Base-by-base conservation (phyloP, 2,329 filamentous ascomycete species). In the Calcarisporium arbuscula region DNA sequence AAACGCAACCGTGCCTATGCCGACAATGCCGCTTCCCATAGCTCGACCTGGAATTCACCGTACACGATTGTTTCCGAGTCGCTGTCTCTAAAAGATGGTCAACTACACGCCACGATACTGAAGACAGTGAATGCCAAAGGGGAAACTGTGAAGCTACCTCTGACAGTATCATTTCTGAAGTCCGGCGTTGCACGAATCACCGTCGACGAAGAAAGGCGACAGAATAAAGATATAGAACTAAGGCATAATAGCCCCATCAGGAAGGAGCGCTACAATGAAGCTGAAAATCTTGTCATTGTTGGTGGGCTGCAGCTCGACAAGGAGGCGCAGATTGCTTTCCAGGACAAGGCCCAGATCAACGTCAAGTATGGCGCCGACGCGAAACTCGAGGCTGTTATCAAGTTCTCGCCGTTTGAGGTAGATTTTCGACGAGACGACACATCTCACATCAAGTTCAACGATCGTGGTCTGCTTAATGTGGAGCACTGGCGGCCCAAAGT, bases 231-330 rank as follows among this genome's bases (percentile, higher is more conserved):
- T 5, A 94, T 98, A 42, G 80, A 87, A 46, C 68, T 98, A 38
- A 75, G 92, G 40, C 84, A 95, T 57, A 76, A 80, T 49, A 95
- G 92, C 61, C 78, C 77, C 48, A 82, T 77, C 6, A 77, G 87
- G 48, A 96, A 96, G 61, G 86, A 96, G 57, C 77, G 92, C 43
- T 98, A 96, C 60, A 94, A 95, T 50, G 92, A 95, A 61, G 84
- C 82, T 11, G 84, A 83, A 45, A 77, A 85, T 44, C 94, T 86
- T 82, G 78, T 82, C 16, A 73, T 98, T 42, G 85, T 94, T 28
- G 90, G 88, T 36, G 87, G 86, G 3, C 65, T 90, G 34, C 72
- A 80, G 28, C 58, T 82, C 28, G 87, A 89, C 60, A 80, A 75
- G 51, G 71, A 75, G 34, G 85, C 86, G 29, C 77, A 81, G 40